Conservation (phyloP, 2,329 filamentous ascomycete species). For the Pyricularia pennisetigena region DNA sequence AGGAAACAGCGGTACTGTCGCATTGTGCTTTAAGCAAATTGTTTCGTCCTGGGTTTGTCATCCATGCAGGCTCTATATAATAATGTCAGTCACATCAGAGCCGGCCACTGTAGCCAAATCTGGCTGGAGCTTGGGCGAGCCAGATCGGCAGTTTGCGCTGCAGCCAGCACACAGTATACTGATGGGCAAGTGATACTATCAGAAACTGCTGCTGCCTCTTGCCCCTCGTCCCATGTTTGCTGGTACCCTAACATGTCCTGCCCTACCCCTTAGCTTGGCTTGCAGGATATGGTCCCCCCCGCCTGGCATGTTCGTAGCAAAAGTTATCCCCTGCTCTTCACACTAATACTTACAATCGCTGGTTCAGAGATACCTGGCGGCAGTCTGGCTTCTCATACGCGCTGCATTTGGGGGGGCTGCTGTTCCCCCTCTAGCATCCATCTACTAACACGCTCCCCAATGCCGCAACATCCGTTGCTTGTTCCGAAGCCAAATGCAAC, state of each 20-base stretch:
- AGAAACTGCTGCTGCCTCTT: not conserved
- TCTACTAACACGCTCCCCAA: not conserved
- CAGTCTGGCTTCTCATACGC: not conserved
- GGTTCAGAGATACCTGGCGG: not conserved
- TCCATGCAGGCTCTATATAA: not conserved
- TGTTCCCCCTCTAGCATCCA: not conserved
- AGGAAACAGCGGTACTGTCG: not conserved
- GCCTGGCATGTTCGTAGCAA: not conserved
- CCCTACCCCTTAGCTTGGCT: not conserved
- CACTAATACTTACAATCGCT: too few relatives aligned
- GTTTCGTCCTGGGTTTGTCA: not conserved
- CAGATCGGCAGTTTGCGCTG: not conserved
- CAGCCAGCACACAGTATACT: not conserved
- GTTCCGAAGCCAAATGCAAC: not conserved
- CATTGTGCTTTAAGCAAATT: not conserved
- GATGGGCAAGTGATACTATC: not conserved
- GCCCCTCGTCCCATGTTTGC: not conserved
- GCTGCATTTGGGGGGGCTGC: not conserved
- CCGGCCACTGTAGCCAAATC: not conserved
- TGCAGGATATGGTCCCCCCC: not conserved
- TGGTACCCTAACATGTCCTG: not conserved
- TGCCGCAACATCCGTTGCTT: not conserved
- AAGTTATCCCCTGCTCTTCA: not conserved
- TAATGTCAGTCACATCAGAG: not conserved
- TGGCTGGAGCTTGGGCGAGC: not conserved